phyloP scores from a whole-genome alignment of 768 basidiomycete genomes.

The Ramaria rubella region DNA sequence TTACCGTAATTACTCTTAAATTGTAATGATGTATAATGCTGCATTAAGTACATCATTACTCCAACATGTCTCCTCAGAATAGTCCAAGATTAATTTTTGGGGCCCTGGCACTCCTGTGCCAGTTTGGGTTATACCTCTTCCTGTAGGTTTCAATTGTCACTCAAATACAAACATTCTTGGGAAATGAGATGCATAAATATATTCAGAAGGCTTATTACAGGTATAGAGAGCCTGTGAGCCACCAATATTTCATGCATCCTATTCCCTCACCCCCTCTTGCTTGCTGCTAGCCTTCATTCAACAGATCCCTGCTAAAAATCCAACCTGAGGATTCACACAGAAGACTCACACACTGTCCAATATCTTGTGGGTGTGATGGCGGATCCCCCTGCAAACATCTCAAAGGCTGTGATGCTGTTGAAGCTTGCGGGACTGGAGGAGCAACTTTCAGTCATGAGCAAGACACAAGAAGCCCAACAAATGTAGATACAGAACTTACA shows the following conservation, averaged over 20 bases:
- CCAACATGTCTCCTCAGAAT: not conserved
- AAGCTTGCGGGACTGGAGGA: not conserved
- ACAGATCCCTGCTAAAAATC: too few species aligned
- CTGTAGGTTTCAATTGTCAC: not conserved
- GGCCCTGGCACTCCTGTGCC: not conserved
- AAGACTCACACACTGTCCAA: not conserved
- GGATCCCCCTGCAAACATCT: not conserved
- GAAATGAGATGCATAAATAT: not conserved
- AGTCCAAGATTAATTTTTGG: not conserved
- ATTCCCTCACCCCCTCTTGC: too few species aligned
- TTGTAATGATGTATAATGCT: not conserved
- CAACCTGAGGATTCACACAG: too few species aligned
- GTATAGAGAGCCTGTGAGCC: too few species aligned
- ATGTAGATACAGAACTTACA: not conserved
- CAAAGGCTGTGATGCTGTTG: not conserved
- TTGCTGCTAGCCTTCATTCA: too few species aligned
- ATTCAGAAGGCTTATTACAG: not conserved
- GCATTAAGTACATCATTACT: not conserved
- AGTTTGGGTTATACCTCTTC: not conserved
- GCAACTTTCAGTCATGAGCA: not conserved
- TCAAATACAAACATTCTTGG: not conserved
- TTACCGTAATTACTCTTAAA: not conserved
- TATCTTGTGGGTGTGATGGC: not conserved
- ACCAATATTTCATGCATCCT: too few species aligned
- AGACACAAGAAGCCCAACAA: not conserved